These are phyloP conservation scores for Vaccinium darrowii DNA, from an alignment of 148 eudicot genomes.

Conservation along the genomic window DNA sequence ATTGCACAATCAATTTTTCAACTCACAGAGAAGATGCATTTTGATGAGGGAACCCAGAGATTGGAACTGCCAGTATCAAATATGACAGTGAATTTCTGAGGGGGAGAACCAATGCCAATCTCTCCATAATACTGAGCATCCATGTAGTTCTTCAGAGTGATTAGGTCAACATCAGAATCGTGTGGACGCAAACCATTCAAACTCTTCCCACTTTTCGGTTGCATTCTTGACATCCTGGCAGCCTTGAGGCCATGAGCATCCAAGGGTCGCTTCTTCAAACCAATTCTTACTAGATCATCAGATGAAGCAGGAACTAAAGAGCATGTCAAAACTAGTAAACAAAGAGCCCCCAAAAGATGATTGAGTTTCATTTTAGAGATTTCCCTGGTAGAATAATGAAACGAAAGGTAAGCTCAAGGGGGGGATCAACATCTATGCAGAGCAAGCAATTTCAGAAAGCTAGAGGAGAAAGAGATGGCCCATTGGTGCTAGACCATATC, in stretches of 20 bases:
- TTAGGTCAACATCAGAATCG: slow-evolving; percentile 36
- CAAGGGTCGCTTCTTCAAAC: slow-evolving; percentile 40
- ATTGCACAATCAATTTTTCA: slow-evolving; percentile 12
- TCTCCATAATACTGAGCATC: slow-evolving; percentile 85
- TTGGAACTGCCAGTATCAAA: slow-evolving; percentile 91
- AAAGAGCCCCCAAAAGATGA: slow-evolving; percentile 27
- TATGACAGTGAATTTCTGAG: slow-evolving; percentile 72
- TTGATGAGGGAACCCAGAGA: slow-evolving; percentile 87
- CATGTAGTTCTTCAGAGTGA: slow-evolving; percentile 63
- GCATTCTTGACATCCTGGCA: slow-evolving; percentile 36
- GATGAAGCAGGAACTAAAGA: slow-evolving; percentile 28
- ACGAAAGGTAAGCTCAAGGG: not conserved
- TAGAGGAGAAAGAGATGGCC: not conserved
- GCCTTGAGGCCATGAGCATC: slow-evolving; percentile 45
- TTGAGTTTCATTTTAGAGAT: slow-evolving; percentile 35
- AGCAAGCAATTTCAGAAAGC: not conserved
- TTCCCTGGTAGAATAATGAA: slow-evolving; percentile 22
- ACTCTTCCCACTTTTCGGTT: slow-evolving; percentile 22
- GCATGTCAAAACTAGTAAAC: slow-evolving; percentile 30
- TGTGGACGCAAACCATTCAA: slow-evolving; percentile 15
- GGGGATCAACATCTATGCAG: not conserved
- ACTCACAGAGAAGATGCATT: slow-evolving; percentile 80
- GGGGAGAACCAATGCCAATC: slow-evolving; percentile 76
- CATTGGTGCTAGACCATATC: not conserved
- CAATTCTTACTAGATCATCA: slow-evolving; percentile 40